A percentile compares a stretch with the other conserved stretches of the same genome.
phyloP scores from a whole-genome alignment of 345 rosid species.

The Populus pruinosa region DNA sequence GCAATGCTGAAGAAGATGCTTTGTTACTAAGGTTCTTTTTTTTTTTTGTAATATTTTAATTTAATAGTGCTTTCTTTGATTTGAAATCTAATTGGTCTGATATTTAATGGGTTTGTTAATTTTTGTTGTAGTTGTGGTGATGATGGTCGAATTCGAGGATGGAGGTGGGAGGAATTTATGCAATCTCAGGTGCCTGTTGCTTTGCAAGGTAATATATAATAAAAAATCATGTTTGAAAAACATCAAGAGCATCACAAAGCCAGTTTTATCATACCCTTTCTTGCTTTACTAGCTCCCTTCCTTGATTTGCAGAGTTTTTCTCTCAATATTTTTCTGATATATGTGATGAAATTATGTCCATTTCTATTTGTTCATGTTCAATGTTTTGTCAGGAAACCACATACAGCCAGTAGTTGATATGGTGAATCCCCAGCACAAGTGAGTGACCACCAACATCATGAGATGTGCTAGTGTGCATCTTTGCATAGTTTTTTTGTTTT shows the following conservation, averaged over 20 bases:
- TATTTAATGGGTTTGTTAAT: not conserved
- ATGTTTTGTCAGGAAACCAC: constrained; percentile 48
- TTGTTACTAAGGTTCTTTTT: constrained; percentile 67
- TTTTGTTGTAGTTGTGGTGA: constrained; percentile 76
- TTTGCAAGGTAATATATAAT: constrained; percentile 44
- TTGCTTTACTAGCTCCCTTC: too few relatives aligned
- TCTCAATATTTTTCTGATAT: not conserved
- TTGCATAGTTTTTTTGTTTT: not conserved
- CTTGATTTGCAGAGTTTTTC: too few relatives aligned
- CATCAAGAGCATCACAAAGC: not conserved
- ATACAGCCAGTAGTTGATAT: constrained; percentile 62
- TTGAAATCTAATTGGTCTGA: not conserved
- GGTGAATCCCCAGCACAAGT: constrained; percentile 86
- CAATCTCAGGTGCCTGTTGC: constrained; percentile 38
- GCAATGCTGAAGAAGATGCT: constrained; percentile 50
- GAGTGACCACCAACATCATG: constrained; percentile 25
- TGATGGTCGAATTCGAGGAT: constrained; percentile 87
- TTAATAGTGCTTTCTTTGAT: not conserved
- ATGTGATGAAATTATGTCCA: too few relatives aligned
- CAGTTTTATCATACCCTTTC: too few relatives aligned
- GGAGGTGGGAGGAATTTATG: constrained; percentile 72
- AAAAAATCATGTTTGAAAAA: not conserved
- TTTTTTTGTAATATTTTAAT: not conserved
- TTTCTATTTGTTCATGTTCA: not conserved
- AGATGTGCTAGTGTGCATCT: not conserved